phyloP scores from a whole-genome alignment of 257 asterid species.

The Nicotiana knightiana region DNA sequence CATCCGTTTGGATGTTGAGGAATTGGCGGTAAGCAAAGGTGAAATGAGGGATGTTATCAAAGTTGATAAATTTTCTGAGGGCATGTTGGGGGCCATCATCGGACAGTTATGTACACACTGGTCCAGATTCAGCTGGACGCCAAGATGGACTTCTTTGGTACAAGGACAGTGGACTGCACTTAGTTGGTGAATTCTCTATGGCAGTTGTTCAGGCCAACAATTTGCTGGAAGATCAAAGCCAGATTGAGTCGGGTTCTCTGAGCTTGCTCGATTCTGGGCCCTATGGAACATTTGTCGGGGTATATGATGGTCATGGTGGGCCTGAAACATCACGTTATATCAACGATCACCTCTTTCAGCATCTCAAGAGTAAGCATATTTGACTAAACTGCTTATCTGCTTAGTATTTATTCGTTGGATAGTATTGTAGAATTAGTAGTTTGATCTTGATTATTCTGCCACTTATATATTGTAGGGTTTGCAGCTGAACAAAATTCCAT shows the following conservation, averaged over 20 bases:
- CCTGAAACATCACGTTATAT: constrained; percentile 47
- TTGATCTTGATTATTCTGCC: not conserved
- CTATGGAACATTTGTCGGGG: constrained; percentile 45
- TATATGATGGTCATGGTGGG: constrained; percentile 55
- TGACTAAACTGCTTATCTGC: not conserved
- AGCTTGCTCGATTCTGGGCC: constrained; percentile 48
- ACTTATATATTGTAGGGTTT: constrained; percentile 24
- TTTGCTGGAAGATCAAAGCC: constrained; percentile 52
- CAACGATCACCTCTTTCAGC: constrained; percentile 36
- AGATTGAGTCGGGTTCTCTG: constrained; percentile 46
- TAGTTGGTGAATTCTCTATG: constrained; percentile 48
- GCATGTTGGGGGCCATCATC: constrained; percentile 44
- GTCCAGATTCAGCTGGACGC: constrained; percentile 41
- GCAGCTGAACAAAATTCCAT: constrained; percentile 35
- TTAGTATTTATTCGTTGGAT: not conserved
- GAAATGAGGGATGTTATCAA: constrained; percentile 64
- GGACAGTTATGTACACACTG: constrained; percentile 18
- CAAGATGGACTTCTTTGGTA: constrained; percentile 51
- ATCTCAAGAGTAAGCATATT: constrained; percentile 32
- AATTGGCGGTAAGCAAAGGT: constrained; percentile 33
- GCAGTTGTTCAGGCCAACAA: constrained; percentile 52
- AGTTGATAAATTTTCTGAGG: constrained; percentile 39
- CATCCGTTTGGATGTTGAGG: constrained; percentile 55
- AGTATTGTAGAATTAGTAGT: not conserved
- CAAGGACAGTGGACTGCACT: constrained; percentile 40